Evolutionary conservation across 2,329 filamentous ascomycete genomes (phyloP).

Genomic region (Botryotinia globosa): DNA sequence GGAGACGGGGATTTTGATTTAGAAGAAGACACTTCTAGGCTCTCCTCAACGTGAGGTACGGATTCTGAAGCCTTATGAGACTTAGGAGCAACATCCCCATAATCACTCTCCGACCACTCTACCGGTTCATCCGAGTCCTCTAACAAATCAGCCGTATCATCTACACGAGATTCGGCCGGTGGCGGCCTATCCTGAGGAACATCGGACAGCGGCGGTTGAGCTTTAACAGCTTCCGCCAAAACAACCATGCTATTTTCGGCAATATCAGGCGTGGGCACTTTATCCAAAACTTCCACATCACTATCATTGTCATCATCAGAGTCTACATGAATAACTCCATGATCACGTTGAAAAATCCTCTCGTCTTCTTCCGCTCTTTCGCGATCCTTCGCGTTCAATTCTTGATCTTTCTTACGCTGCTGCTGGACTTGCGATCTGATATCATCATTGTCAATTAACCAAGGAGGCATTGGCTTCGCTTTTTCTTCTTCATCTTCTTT

Average conservation of each 20-base stretch:
- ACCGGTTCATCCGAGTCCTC: constrained; percentile 38
- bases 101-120: constrained; percentile 56
- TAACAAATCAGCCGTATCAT: neutral
- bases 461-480: constrained; percentile 65
- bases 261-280: constrained; percentile 36
- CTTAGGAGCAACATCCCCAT: constrained; percentile 32
- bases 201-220: constrained; percentile 29
- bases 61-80: neutral
- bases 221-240: constrained; percentile 38
- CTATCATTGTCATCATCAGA: constrained; percentile 53
- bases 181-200: constrained; percentile 32
- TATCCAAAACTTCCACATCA: constrained; percentile 54
- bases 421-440: constrained; percentile 62
- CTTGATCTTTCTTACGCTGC: constrained; percentile 54
- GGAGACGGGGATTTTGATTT: constrained; percentile 43
- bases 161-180: neutral
- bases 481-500: constrained; percentile 37
- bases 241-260: constrained; percentile 23
- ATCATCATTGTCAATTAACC: constrained; percentile 64
- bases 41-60: neutral
- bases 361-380: constrained; percentile 57
- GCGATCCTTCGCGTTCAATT: constrained; percentile 63
- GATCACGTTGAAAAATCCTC: constrained; percentile 45
- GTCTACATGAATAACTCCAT: constrained; percentile 59
- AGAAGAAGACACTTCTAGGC: constrained; percentile 7